Percentiles rank a stretch among this genome's conserved stretches.
Conservation (phyloP, 139 green algal genomes). For the Chlorella sp. region DNA sequence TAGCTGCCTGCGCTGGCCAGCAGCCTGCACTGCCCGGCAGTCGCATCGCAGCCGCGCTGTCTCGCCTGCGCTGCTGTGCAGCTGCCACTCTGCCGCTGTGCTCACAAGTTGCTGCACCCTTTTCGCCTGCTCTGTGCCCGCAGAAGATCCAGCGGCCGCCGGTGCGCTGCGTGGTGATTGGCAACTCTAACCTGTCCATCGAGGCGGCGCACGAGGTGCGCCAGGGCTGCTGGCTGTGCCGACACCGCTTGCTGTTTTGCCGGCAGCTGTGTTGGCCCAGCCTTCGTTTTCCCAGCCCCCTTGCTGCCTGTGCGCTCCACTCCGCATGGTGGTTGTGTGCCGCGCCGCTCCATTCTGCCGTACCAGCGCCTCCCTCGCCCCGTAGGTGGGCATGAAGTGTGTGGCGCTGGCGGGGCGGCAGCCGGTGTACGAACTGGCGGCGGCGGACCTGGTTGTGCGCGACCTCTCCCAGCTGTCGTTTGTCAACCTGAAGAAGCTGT, state of each 20-base stretch:
- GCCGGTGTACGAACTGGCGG: constrained; percentile 89
- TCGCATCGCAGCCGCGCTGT: no score
- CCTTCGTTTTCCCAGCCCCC: no score
- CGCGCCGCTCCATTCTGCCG: no score
- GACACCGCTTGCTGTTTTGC: no score
- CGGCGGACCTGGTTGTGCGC: constrained; percentile 91
- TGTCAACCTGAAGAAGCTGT: constrained; percentile 95
- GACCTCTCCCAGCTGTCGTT: constrained; percentile 84
- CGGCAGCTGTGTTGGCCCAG: no score
- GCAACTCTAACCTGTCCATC: constrained; percentile 82
- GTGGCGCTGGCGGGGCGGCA: constrained; percentile 81
- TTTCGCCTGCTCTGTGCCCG: background rate
- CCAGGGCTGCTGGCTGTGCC: no score
- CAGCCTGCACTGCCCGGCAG: no score
- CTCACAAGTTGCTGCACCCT: background rate
- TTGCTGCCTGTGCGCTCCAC: no score
- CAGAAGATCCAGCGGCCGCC: constrained; percentile 83
- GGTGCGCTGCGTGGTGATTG: constrained; percentile 92
- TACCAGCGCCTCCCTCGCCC: background rate
- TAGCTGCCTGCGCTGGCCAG: no score
- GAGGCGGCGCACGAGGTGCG: constrained; percentile 90
- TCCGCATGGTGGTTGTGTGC: no score
- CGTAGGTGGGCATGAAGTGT: constrained; percentile 80
- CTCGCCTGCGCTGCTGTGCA: no score
- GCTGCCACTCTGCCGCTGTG: no score